These are phyloP conservation scores for Davidsoniella neocaledoniae DNA, from an alignment of 2,329 filamentous ascomycete genomes.

Conservation along the genomic window DNA sequence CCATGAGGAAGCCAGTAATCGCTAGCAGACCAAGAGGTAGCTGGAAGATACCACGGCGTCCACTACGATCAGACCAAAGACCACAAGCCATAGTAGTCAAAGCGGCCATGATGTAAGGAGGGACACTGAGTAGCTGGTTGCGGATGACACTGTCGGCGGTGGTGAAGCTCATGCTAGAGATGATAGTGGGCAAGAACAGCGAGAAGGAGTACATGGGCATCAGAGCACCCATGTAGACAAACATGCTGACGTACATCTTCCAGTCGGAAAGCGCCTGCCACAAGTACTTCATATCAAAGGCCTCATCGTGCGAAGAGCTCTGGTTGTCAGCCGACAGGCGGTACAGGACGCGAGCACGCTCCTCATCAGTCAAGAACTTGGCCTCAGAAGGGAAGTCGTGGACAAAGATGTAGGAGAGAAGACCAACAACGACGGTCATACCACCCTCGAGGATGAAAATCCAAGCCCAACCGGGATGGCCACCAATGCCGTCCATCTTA, in stretches of 20 bases:
- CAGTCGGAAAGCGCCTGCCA: constrained; percentile 61
- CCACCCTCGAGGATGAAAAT: constrained; percentile 57
- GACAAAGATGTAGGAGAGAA: constrained; percentile 59
- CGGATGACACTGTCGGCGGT: constrained; percentile 19
- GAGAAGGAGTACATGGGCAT: constrained; percentile 61
- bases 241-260: constrained; percentile 63
- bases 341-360: constrained; percentile 55
- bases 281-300: constrained; percentile 56
- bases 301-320: constrained; percentile 55
- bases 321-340: constrained; percentile 58
- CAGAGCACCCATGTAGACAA: constrained; percentile 63
- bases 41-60: constrained; percentile 64
- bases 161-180: constrained; percentile 34
- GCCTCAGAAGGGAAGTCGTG: constrained; percentile 69
- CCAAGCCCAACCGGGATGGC: constrained; percentile 43
- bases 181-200: constrained; percentile 66
- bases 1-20: constrained; percentile 49
- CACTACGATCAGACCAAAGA: constrained; percentile 58
- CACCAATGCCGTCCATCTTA: constrained; percentile 48
- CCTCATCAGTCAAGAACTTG: constrained; percentile 50
- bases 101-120: constrained; percentile 24
- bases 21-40: constrained; percentile 53
- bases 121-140: constrained; percentile 31
- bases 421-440: constrained; percentile 49
- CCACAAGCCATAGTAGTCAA: constrained; percentile 27